Percentiles rank a stretch among this genome's conserved stretches.
Evolutionary conservation across 805 yeast genomes (phyloP).

Genomic region (Kodamaea jinghongensis): DNA sequence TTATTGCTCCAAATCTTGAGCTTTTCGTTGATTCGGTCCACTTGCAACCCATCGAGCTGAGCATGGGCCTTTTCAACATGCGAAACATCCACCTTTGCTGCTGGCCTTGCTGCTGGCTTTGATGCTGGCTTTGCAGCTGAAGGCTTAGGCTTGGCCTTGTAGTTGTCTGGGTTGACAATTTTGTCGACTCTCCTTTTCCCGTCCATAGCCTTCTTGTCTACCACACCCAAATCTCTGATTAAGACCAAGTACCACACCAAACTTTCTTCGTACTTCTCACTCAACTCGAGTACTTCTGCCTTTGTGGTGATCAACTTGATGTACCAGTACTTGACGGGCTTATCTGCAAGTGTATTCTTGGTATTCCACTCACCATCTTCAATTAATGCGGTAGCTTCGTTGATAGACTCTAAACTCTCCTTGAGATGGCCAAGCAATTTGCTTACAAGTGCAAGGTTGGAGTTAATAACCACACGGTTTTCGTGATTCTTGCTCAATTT

Average conservation of each 20-base stretch:
- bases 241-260: conserved; percentile 58
- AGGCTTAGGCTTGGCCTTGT: conserved; percentile 14
- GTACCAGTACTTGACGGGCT: conserved; percentile 68
- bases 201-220: conserved; percentile 64
- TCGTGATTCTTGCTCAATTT: conserved; percentile 64
- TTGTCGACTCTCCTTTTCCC: conserved; percentile 77
- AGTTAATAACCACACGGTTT: conserved; percentile 60
- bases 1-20: conserved; percentile 11
- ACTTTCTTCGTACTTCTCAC: conserved; percentile 69
- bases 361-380: conserved; percentile 26
- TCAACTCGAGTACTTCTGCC: conserved; percentile 82
- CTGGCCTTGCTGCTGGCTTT: conserved; percentile 4
- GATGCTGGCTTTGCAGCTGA: conserved; percentile 14
- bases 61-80: conserved; percentile 11
- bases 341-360: conserved; percentile 41
- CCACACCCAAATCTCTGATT: conserved; percentile 60
- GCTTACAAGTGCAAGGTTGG: conserved; percentile 60
- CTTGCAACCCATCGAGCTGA: conserved; percentile 7
- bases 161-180: conserved; percentile 55
- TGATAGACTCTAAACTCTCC: conserved; percentile 23
- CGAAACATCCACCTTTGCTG: conserved; percentile 29
- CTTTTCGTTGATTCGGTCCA: conserved; percentile 9
- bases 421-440: conserved; percentile 15
- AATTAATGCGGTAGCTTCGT: conserved; percentile 44
- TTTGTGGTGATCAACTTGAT: conserved; percentile 62